A percentile compares a stretch with the other conserved stretches of the same genome.
phyloP scores from a whole-genome alignment of 2,329 filamentous ascomycete genomes.

The Dryadomyces quercivorus region DNA sequence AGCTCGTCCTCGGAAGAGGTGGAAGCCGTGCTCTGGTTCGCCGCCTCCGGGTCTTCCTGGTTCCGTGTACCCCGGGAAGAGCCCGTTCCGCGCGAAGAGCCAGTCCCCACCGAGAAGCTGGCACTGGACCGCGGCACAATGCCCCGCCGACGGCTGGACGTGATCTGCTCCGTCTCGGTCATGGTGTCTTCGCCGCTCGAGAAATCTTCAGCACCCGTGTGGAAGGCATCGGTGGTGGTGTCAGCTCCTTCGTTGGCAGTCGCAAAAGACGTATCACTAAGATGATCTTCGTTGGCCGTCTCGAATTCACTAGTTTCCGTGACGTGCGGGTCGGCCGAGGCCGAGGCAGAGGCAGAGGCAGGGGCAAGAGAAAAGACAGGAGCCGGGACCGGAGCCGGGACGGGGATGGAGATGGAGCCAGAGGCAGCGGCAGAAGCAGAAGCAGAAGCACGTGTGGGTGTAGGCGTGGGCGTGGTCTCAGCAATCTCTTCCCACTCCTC shows the following conservation, averaged over 20 bases:
- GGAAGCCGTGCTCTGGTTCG: slow-evolving; percentile 71
- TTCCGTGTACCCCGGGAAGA: neutral
- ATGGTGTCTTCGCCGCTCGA: slow-evolving; percentile 61
- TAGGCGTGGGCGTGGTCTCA: slow-evolving; percentile 6
- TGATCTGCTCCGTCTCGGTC: slow-evolving; percentile 63
- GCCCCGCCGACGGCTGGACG: neutral
- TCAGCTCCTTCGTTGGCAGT: slow-evolving; percentile 68
- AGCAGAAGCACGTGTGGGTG: neutral
- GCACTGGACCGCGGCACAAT: neutral
- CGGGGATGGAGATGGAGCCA: no score
- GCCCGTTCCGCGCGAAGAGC: neutral
- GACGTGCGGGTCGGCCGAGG: slow-evolving; percentile 12
- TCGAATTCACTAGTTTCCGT: slow-evolving; percentile 58
- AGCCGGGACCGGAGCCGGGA: no score
- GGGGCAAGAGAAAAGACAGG: no score
- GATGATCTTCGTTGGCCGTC: slow-evolving; percentile 59
- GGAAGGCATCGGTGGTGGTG: slow-evolving; percentile 92
- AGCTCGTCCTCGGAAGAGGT: slow-evolving; percentile 69
- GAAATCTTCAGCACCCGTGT: slow-evolving; percentile 75
- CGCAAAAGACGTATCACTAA: slow-evolving; percentile 49
- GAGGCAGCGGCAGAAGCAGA: neutral
- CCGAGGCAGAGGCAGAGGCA: neutral
- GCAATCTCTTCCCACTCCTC: slow-evolving; percentile 77
- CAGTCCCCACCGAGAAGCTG: neutral
- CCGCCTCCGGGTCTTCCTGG: slow-evolving; percentile 5